phyloP scores from a whole-genome alignment of 805 yeast genomes.

The Kodamaea nitidulidarum region DNA sequence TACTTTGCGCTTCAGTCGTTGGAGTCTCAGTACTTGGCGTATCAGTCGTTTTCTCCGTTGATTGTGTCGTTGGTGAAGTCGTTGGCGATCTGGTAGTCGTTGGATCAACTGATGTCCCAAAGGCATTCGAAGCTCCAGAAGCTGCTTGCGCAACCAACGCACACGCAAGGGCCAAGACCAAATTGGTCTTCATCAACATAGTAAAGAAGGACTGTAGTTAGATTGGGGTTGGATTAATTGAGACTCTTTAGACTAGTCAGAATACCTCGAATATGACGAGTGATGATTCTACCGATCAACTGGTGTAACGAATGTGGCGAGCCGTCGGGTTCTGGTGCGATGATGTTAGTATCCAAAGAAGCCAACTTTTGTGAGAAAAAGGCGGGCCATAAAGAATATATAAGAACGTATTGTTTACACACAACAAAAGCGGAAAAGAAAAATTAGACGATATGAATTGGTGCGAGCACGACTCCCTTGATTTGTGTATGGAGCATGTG shows the following conservation, averaged over 20 bases:
- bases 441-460: constrained; percentile 1
- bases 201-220: constrained; percentile 25
- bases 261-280: neutral
- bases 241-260: neutral
- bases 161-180: constrained; percentile 8
- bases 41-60: no score
- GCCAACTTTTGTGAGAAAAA: neutral
- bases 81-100: neutral
- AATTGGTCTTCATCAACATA: constrained; percentile 9
- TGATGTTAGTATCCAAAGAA: no score
- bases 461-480: neutral
- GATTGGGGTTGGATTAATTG: constrained; percentile 9
- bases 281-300: constrained; percentile 1
- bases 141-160: constrained; percentile 4
- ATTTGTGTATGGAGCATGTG: neutral
- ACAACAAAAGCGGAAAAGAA: neutral
- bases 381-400: constrained; percentile 2
- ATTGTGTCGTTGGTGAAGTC: neutral
- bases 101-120: neutral
- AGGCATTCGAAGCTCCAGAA: neutral
- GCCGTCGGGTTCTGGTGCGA: no score
- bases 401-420: neutral
- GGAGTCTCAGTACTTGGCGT: neutral
- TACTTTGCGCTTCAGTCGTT: no score
- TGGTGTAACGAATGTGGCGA: neutral